Evolutionary conservation across 2,329 filamentous ascomycete species (phyloP).

Genomic region (Phaeomoniella chlamydospora): DNA sequence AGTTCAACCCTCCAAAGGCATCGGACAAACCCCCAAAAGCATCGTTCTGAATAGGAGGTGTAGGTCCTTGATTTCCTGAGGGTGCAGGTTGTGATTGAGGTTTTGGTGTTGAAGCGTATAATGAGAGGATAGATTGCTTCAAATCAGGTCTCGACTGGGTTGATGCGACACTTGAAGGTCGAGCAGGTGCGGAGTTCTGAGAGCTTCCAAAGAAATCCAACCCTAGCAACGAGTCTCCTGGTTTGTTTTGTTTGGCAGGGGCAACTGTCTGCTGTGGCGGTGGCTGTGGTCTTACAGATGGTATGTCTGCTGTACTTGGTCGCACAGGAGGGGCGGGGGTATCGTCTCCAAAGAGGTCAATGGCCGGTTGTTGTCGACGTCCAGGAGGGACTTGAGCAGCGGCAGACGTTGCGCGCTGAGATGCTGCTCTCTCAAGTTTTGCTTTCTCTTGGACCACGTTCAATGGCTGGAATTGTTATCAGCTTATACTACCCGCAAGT

Average conservation of each 20-base stretch:
- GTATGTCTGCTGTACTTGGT: constrained; percentile 59
- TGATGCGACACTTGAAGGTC: constrained; percentile 68
- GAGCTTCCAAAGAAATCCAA: constrained; percentile 78
- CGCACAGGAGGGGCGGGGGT: constrained; percentile 44
- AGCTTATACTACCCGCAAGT: constrained; percentile 2
- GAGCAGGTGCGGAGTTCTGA: constrained; percentile 50
- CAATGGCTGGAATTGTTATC: constrained; percentile 33
- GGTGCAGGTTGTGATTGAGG: constrained; percentile 45
- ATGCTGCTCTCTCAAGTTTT: constrained; percentile 48
- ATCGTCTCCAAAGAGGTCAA: constrained; percentile 74
- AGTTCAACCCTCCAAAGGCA: constrained; percentile 61
- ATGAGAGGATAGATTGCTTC: constrained; percentile 91
- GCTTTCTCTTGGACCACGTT: constrained; percentile 57
- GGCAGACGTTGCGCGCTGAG: constrained; percentile 30
- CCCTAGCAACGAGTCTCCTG: constrained; percentile 73
- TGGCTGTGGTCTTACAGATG: constrained; percentile 40
- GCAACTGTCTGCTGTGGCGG: constrained; percentile 52
- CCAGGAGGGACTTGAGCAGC: constrained; percentile 30
- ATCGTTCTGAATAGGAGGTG: constrained; percentile 33
- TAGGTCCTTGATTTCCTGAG: constrained; percentile 26
- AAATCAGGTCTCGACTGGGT: constrained; percentile 75
- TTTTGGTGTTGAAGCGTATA: constrained; percentile 76
- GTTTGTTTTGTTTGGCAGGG: constrained; percentile 47
- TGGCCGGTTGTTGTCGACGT: constrained; percentile 34
- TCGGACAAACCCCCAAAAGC: constrained; percentile 58